A percentile compares a stretch with the other conserved stretches of the same genome.
These are phyloP conservation scores for Limnanthes douglasii DNA, from an alignment of 345 rosid species.

Conservation along the genomic window DNA sequence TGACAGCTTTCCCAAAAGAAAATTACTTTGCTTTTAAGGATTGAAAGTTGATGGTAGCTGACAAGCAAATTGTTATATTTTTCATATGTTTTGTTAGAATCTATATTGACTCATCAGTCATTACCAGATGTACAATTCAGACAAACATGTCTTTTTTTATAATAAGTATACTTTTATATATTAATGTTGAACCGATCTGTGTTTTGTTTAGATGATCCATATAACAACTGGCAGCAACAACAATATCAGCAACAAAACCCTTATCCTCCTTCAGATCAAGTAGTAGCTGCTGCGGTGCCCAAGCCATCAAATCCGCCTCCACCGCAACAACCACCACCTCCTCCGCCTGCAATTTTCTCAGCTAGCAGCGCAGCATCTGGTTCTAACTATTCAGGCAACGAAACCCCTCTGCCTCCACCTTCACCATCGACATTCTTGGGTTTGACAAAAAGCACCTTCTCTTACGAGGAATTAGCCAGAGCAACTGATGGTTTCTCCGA, in stretches of 20 bases:
- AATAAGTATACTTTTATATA: too few species aligned
- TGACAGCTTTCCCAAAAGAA: too few species aligned
- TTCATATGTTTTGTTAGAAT: too few species aligned
- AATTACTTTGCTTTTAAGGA: too few species aligned
- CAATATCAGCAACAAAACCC: slow-evolving; percentile 62
- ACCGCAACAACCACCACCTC: slow-evolving; percentile 17
- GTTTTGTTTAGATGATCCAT: slow-evolving; percentile 25
- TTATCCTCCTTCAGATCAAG: slow-evolving; percentile 29
- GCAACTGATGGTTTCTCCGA: slow-evolving; percentile 57
- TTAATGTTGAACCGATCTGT: too few species aligned
- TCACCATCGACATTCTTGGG: slow-evolving; percentile 42
- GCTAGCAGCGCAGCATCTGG: slow-evolving; percentile 59
- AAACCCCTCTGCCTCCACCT: slow-evolving; percentile 39
- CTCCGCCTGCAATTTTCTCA: slow-evolving; percentile 24
- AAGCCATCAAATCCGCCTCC: slow-evolving; percentile 26
- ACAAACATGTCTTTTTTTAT: too few species aligned
- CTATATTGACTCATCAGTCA: too few species aligned
- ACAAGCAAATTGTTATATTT: too few species aligned
- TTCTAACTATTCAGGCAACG: slow-evolving; percentile 38
- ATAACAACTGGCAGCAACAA: slow-evolving; percentile 36
- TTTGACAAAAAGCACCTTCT: slow-evolving; percentile 54
- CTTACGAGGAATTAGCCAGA: slow-evolving; percentile 38
- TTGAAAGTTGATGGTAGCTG: too few species aligned
- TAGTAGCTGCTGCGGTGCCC: slow-evolving; percentile 13
- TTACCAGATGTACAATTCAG: too few species aligned